These are phyloP conservation scores for Luffa acutangula DNA, from an alignment of 306 rosid genomes.

Conservation along the genomic window DNA sequence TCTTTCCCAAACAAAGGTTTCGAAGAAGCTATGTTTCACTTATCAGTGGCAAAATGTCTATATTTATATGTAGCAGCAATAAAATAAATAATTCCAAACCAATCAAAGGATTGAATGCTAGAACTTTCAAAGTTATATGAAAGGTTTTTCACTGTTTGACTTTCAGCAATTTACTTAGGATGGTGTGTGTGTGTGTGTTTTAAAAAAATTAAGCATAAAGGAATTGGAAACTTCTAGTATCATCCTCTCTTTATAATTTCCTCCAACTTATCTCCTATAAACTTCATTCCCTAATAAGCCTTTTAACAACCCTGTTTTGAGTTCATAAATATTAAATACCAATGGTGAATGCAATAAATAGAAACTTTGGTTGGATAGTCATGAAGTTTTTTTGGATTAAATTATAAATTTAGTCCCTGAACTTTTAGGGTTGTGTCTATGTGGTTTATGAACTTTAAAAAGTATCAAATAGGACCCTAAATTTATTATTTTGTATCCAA, in stretches of 20 bases:
- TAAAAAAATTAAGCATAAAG: not conserved
- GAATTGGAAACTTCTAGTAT: not conserved
- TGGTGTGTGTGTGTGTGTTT: too few relatives aligned
- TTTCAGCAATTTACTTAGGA: not conserved
- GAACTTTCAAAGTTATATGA: not conserved
- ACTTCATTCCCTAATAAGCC: not conserved
- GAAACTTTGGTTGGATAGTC: not conserved
- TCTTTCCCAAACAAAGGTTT: not conserved
- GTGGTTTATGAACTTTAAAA: too few relatives aligned
- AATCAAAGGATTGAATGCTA: not conserved
- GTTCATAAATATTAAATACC: not conserved
- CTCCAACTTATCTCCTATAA: not conserved
- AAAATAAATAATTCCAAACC: not conserved
- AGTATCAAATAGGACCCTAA: too few relatives aligned
- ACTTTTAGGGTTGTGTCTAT: too few relatives aligned
- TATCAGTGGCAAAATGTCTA: not conserved
- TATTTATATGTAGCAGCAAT: not conserved
- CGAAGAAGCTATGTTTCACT: not conserved
- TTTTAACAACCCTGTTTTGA: not conserved
- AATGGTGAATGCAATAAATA: not conserved
- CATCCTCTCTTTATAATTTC: not conserved
- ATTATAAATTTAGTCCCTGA: too few relatives aligned
- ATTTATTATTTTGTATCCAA: too few relatives aligned
- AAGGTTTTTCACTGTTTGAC: not conserved
- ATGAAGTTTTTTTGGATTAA: too few relatives aligned